Conservation (phyloP, 257 asterid species). For the Solanum ahanhuiri region DNA sequence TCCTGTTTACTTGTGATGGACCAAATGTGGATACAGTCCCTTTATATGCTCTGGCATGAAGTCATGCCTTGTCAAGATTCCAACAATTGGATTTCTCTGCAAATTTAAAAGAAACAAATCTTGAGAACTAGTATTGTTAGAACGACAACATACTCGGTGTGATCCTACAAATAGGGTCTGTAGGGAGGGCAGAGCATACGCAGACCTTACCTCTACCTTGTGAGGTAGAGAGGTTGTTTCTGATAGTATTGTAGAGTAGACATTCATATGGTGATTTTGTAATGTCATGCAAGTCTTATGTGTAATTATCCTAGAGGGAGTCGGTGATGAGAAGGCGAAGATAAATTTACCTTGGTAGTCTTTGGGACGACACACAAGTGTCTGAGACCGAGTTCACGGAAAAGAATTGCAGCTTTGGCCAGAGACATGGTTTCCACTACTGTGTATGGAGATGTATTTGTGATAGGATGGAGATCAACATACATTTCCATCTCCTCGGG, state of each 20-base stretch:
- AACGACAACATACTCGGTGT: neutral
- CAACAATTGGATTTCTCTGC: conserved; percentile 72
- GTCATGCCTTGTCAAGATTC: conserved; percentile 75
- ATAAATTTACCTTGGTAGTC: conserved; percentile 57
- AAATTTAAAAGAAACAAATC: conserved; percentile 6
- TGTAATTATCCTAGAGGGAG: neutral
- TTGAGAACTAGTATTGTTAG: neutral
- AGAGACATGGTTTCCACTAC: conserved; percentile 93
- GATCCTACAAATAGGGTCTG: neutral
- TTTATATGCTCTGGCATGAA: conserved; percentile 72
- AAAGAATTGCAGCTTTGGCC: conserved; percentile 89
- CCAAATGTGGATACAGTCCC: conserved; percentile 56
- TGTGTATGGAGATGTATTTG: conserved; percentile 86
- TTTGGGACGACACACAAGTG: conserved; percentile 90
- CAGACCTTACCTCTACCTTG: neutral
- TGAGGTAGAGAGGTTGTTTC: neutral
- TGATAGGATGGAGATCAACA: conserved; percentile 84
- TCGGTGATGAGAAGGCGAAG: neutral
- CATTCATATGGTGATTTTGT: neutral
- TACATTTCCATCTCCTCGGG: conserved; percentile 91
- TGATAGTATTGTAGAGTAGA: neutral
- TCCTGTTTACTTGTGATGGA: conserved; percentile 25
- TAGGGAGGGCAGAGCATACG: neutral
- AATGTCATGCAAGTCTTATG: neutral
- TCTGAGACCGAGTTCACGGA: conserved; percentile 80